Evolutionary conservation across 495 filamentous ascomycete genomes (phyloP).

Genomic region (Aspergillus biplanus): DNA sequence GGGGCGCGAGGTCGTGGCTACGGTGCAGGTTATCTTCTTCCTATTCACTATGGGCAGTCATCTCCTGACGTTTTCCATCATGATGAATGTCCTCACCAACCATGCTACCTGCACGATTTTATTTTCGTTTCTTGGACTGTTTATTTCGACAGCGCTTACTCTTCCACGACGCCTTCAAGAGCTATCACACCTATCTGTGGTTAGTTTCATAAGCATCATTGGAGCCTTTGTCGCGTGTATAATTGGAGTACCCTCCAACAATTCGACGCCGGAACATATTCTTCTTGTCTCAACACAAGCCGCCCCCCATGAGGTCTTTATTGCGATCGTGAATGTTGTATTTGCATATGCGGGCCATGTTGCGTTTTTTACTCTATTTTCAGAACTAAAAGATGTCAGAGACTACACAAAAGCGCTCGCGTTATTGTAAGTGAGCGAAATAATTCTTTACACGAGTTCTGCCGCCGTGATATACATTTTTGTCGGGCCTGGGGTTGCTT

Average conservation of each 20-base stretch:
- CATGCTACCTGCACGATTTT: slow-evolving; percentile 6
- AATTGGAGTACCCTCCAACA: slow-evolving; percentile 59
- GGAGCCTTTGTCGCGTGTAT: slow-evolving; percentile 71
- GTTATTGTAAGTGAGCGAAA: slow-evolving; percentile 65
- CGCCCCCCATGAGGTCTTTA: slow-evolving; percentile 34
- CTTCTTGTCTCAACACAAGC: slow-evolving; percentile 26
- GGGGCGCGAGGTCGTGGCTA: slow-evolving; percentile 27
- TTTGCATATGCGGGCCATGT: slow-evolving; percentile 60
- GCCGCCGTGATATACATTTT: slow-evolving; percentile 66
- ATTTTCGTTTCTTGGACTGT: neutral
- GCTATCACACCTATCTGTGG: neutral
- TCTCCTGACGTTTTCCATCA: slow-evolving; percentile 9
- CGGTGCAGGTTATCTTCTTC: slow-evolving; percentile 13
- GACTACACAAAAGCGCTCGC: slow-evolving; percentile 69
- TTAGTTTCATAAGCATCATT: slow-evolving; percentile 59
- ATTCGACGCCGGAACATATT: slow-evolving; percentile 24
- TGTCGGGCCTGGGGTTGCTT: slow-evolving; percentile 67
- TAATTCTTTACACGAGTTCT: slow-evolving; percentile 59
- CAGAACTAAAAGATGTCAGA: slow-evolving; percentile 69
- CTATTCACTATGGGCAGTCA: neutral
- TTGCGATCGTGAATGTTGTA: slow-evolving; percentile 42
- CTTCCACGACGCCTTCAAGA: neutral
- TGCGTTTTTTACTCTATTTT: slow-evolving; percentile 76
- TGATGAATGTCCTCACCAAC: slow-evolving; percentile 6
- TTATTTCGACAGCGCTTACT: neutral